Conservation (phyloP, 495 filamentous ascomycete species). For the Mytilinidion resinicola region DNA sequence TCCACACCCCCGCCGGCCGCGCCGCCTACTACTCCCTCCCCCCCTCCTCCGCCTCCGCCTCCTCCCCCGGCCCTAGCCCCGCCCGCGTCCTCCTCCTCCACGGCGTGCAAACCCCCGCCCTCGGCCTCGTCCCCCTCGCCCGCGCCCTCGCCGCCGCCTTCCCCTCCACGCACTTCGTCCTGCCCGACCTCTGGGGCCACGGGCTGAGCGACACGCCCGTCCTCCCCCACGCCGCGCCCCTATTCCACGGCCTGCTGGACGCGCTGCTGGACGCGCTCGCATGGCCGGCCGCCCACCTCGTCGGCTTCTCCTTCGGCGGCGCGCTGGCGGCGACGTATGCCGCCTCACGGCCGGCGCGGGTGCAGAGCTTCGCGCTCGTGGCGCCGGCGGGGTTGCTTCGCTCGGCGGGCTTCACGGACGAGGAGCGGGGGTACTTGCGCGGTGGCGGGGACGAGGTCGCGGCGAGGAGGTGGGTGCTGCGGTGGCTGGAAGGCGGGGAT, state of each 20-base stretch:
- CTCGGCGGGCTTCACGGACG: not conserved
- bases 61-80: not conserved
- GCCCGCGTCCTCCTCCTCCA: slow-evolving; percentile 27
- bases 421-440: slow-evolving; percentile 1
- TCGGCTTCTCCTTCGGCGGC: slow-evolving; percentile 32
- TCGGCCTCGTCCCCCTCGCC: slow-evolving; percentile 29
- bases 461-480: slow-evolving; percentile 34
- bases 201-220: slow-evolving; percentile 32
- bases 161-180: slow-evolving; percentile 15
- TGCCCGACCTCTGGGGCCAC: slow-evolving; percentile 32
- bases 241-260: slow-evolving; percentile 28
- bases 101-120: slow-evolving; percentile 29
- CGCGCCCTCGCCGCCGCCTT: slow-evolving; percentile 6
- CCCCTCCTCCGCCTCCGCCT: slow-evolving; percentile 8
- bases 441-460: slow-evolving; percentile 20
- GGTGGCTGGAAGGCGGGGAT: slow-evolving; percentile 37
- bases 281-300: slow-evolving; percentile 28
- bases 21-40: slow-evolving; percentile 38
- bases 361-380: slow-evolving; percentile 22
- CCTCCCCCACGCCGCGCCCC: slow-evolving; percentile 15
- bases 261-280: slow-evolving; percentile 16
- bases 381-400: slow-evolving; percentile 29
- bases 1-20: slow-evolving; percentile 32
- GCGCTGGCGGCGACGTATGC: slow-evolving; percentile 18
- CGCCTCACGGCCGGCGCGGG: slow-evolving; percentile 15